Evolutionary conservation across 139 green algal species (phyloP).

Genomic region (Yamagishiella unicocca): DNA sequence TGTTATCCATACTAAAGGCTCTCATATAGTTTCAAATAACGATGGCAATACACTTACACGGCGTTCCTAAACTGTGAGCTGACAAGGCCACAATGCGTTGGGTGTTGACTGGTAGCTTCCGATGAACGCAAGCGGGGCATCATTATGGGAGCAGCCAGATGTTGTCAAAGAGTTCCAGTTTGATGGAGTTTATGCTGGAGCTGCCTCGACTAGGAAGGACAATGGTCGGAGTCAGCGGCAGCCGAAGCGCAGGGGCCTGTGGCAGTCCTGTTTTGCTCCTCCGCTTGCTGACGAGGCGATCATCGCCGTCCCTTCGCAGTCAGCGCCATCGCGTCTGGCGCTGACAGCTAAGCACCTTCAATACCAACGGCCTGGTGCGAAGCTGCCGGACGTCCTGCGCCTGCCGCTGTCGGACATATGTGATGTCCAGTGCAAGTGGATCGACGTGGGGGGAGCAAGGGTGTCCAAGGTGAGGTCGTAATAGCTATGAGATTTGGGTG

Average conservation of each 20-base stretch:
- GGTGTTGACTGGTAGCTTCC: neutral
- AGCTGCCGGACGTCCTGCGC: neutral
- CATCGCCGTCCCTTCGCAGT: no score
- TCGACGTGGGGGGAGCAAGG: neutral
- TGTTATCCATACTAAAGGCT: no score
- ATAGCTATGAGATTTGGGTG: neutral
- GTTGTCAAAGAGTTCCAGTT: constrained; percentile 1
- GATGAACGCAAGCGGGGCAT: neutral
- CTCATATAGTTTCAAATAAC: no score
- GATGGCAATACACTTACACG: no score
- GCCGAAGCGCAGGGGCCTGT: neutral
- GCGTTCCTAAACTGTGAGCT: no score
- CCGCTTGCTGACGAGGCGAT: neutral
- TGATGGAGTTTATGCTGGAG: constrained; percentile 7
- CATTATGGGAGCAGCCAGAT: neutral
- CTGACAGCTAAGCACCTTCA: neutral
- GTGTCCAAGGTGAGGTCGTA: constrained; percentile 11
- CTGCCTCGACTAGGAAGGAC: neutral
- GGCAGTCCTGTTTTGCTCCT: neutral
- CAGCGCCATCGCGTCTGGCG: neutral
- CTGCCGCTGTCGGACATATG: neutral
- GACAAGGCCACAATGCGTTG: no score
- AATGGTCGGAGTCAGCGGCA: neutral
- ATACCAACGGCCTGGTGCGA: neutral
- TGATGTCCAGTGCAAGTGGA: neutral